Evolutionary conservation across 345 rosid species (phyloP).

Genomic region (Garcia nutans): DNA sequence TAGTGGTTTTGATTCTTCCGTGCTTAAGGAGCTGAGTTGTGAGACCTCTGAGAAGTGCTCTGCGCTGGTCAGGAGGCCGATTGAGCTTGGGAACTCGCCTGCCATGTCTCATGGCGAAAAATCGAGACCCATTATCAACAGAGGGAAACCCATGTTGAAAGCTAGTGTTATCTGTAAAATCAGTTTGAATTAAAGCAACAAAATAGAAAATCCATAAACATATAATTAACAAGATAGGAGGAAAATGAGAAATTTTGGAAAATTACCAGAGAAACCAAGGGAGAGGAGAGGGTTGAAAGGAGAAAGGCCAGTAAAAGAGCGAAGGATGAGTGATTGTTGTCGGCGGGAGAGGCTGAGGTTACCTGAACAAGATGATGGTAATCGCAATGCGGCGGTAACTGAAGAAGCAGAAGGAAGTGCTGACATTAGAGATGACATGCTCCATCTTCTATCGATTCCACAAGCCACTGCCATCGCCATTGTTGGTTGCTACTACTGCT

Average conservation of each 20-base stretch:
- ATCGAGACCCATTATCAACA: conserved; percentile 55
- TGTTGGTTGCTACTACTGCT: neutral
- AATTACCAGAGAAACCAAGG: conserved; percentile 51
- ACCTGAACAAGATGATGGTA: conserved; percentile 28
- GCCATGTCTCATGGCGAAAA: conserved; percentile 86
- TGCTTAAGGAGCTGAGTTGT: conserved; percentile 89
- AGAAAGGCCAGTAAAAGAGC: conserved; percentile 52
- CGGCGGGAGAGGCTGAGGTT: conserved; percentile 29
- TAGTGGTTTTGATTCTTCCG: conserved; percentile 85
- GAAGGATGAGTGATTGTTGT: conserved; percentile 24
- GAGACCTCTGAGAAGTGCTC: conserved; percentile 81
- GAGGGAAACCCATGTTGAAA: conserved; percentile 46
- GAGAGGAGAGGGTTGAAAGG: conserved; percentile 53
- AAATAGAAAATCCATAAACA: neutral
- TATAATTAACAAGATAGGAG: neutral
- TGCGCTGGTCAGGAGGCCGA: conserved; percentile 87
- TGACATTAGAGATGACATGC: conserved; percentile 58
- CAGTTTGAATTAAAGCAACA: neutral
- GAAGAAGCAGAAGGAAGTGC: conserved; percentile 58
- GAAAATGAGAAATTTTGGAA: neutral
- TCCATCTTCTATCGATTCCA: conserved; percentile 48
- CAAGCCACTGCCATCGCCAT: conserved; percentile 19
- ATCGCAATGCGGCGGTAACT: conserved; percentile 30
- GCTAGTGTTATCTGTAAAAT: conserved; percentile 42
- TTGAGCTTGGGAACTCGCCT: conserved; percentile 82